Base-by-base conservation (phyloP, 2,329 filamentous ascomycete species). In the Trichoderma aggressivum region DNA sequence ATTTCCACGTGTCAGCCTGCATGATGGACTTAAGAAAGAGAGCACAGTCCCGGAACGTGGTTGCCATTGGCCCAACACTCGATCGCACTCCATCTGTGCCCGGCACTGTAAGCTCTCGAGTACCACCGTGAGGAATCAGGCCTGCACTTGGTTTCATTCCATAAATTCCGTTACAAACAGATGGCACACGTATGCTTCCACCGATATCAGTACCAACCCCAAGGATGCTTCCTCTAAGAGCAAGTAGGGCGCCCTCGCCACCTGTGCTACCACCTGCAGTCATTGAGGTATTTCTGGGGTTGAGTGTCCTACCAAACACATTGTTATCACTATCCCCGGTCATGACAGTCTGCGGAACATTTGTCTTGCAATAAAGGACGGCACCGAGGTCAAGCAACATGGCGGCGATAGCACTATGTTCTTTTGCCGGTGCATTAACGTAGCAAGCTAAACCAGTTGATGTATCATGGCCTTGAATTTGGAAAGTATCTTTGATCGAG, bases 381-480 rank as follows among this genome's bases (percentile, higher is more conserved):
- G 77, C 77, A 1, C 77, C 77, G 2, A 74, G 74, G 39, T 80
- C 79, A 65, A 75, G 74, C 21, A 81, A 74, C 0, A 82, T 74
- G 8, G 74, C 76, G 2, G 79, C 77, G 1, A 79, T 70, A 7
- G 76, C 72, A 7, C 79, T 74, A 7, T 81, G 74, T 7, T 79
- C 75, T 3, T 66, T 65, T 5, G 79, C 78, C 10, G 78, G 75
- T 24, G 81, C 76, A 12, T 77, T 76, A 21, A 81, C 78, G 74
- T 78, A 80, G 5, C 72, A 76, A 1, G 78, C 76, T 47, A 80
- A 79, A 2, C 80, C 82, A 77, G 82, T 82, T 0, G 80, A 78
- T 0, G 82, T 87, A 72, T 88, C 85, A 3, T 86, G 80, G 1
- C 84, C 84, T 76, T 73, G 18, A 6, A 14, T 39, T 16, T 12